Base-by-base conservation (phyloP, 2,329 filamentous ascomycete genomes). In the Trichoderma cornu-damae region DNA sequence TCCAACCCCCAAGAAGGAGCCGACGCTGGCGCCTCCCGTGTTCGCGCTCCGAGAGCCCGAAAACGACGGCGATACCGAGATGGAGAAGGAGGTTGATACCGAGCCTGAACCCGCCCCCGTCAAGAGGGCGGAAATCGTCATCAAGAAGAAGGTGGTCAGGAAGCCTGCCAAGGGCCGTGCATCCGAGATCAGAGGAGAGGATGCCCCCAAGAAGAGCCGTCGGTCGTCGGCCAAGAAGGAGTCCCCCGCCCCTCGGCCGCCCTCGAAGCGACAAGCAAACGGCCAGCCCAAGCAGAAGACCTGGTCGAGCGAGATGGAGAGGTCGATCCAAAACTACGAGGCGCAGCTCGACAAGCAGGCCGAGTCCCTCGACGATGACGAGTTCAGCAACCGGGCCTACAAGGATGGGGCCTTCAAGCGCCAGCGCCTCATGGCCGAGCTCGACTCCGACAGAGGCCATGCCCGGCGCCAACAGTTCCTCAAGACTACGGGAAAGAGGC, bases 341-440 rank as follows among this genome's bases (percentile, higher is more conserved):
- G 70, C 69, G 5, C 71, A 75, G 57, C 72, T 80, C 6, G 78
- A 80, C 11, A 70, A 69, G 26, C 70, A 72, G 35, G 90, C 67
- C 37, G 68, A 74, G 16, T 73, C 76, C 32, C 68, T 77, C 11
- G 74, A 79, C 26, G 66, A 71, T 1, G 61, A 70, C 8, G 77
- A 79, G 38, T 76, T 75, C 34, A 72, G 75, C 38, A 72, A 76
- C 43, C 64, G 71, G 5, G 69, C 74, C 6, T 86, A 79, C 70
- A 70, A 82, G 74, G 69, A 88, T 73, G 76, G 76, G 62, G 64
- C 76, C 34, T 79, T 80, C 61, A 94, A 91, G 72, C 87, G 91
- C 49, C 81, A 83, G 30, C 75, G 85, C 18, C 82, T 90, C 32
- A 77, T 90, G 59, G 80, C 85, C 42, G 75, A 79, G 4, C 72